phyloP scores from a whole-genome alignment of 306 rosid genomes.

The Malus fusca region DNA sequence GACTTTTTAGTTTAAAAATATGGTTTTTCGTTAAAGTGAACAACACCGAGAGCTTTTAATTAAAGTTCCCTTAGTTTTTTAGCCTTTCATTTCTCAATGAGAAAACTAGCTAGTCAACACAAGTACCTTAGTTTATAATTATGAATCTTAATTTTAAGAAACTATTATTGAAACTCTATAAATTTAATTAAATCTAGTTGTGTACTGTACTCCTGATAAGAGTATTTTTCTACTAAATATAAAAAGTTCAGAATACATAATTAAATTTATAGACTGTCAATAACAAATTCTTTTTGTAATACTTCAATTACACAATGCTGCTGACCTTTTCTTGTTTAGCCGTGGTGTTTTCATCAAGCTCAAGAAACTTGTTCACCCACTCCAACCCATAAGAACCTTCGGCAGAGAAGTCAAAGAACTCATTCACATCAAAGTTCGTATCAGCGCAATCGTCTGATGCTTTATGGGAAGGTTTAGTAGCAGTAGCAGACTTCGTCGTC shows the following conservation, averaged over 20 bases:
- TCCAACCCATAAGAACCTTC: conserved; percentile 38
- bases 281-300: background rate
- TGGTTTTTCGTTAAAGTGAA: too few species aligned
- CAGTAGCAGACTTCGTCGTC: background rate
- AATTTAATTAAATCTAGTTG: too few species aligned
- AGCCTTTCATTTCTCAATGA: background rate
- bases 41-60: too few species aligned
- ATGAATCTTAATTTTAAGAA: too few species aligned
- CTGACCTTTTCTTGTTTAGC: background rate
- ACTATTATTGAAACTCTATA: too few species aligned
- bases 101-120: background rate
- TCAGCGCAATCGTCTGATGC: conserved; percentile 1
- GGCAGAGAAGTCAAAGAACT: conserved; percentile 39
- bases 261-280: background rate
- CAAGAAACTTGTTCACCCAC: conserved; percentile 47
- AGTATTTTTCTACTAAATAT: too few species aligned
- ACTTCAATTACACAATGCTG: background rate
- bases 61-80: background rate
- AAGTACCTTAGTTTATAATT: too few species aligned
- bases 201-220: too few species aligned
- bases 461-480: background rate
- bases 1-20: too few species aligned
- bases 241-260: too few species aligned
- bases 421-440: conserved; percentile 34
- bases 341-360: conserved; percentile 29